Base-by-base conservation (phyloP, 2,329 filamentous ascomycete genomes). In the Cladophialophora immunda region DNA sequence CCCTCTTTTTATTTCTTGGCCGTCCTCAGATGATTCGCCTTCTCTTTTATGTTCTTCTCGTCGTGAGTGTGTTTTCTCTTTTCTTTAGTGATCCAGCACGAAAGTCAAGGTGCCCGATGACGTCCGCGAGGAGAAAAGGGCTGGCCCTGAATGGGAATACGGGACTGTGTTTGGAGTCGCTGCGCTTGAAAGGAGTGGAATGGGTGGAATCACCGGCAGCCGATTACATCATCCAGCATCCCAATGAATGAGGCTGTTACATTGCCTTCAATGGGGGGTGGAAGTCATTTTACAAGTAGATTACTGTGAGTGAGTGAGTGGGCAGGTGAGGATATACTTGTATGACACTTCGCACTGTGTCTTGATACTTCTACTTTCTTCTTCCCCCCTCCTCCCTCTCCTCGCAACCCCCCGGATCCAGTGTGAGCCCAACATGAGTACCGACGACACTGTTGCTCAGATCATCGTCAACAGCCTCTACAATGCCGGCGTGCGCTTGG, bases 401-500 rank as follows among this genome's bases (percentile, higher is more conserved):
- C 3, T 22, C 19, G 54, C 22, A 32, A 8, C 34, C 13, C 15
- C 4, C 8, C 11, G 1, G 3, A 2, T 32, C 17, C 15, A 13
- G 7, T 17, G 22, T 27, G 25, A 29, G 50, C 50, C 17, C 29
- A 50, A 15, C 41, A 66, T 38, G 15, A 73, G 71, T 67, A 64
- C 58, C 27, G 70, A 73, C 62, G 58, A 68, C 36, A 66, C 64
- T 1, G 71, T 73, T 9, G 70, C 70, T n/a, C 63, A 70, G 25
- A 71, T 72, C 64, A 70, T 73, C 47, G 68, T 73, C 60, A 66
- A 73, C 65, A 72, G 69, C 62, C 55, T 73, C 4, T 70, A 78
- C 73, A 77, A 80, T 71, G 82, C 82, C 8, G 81, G 81, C 4
- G 81, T 84, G 34, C 77, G 77, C 55, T 74, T 80, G 30, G 81